Conservation (phyloP, 345 rosid genomes). For the Camelina neglecta region DNA sequence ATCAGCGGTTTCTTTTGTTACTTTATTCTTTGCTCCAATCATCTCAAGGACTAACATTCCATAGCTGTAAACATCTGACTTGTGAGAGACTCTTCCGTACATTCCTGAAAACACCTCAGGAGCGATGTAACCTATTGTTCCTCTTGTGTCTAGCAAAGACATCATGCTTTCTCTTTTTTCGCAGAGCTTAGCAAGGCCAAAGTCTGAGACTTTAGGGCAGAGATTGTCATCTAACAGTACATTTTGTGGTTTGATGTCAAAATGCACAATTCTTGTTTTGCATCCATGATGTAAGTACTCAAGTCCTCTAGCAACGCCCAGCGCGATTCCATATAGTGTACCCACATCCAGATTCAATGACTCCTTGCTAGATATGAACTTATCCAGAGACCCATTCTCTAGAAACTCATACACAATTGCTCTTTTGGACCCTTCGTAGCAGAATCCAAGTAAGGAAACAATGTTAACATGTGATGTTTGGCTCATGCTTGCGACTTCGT, state of each 20-base stretch:
- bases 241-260: constrained; percentile 61
- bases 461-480: constrained; percentile 54
- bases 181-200: constrained; percentile 56
- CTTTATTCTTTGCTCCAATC: constrained; percentile 37
- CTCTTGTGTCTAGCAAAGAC: constrained; percentile 46
- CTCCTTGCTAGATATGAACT: not conserved
- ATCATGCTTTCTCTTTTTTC: constrained; percentile 45
- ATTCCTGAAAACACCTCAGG: constrained; percentile 48
- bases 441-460: constrained; percentile 48
- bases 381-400: constrained; percentile 55
- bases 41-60: constrained; percentile 53
- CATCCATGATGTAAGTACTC: constrained; percentile 58
- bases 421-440: constrained; percentile 42
- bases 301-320: constrained; percentile 54
- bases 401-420: constrained; percentile 49
- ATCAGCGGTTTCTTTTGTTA: not conserved
- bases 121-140: constrained; percentile 56
- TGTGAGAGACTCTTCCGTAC: constrained; percentile 47
- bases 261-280: constrained; percentile 54
- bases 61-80: constrained; percentile 54
- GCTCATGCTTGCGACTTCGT: constrained; percentile 53
- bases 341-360: not conserved
- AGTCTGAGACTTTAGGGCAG: constrained; percentile 52
- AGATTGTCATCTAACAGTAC: constrained; percentile 48
- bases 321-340: constrained; percentile 39